Conservation (phyloP, 805 yeast species). For the Candida boleticola region DNA sequence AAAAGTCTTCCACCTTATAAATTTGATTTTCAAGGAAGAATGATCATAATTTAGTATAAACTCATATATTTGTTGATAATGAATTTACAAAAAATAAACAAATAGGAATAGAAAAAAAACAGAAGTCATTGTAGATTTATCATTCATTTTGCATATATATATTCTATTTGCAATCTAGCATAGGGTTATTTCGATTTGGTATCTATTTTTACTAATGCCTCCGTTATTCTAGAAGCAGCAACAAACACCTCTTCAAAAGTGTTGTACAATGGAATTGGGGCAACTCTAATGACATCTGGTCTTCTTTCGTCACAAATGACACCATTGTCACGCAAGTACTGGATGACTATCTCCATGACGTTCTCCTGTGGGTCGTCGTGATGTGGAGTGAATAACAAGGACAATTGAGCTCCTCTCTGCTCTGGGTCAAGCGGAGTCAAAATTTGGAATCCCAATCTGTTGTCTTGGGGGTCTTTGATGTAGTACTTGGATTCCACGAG, state of each 20-base stretch:
- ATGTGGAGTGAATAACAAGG: constrained; percentile 58
- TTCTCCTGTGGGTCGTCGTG: constrained; percentile 33
- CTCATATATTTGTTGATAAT: constrained; percentile 25
- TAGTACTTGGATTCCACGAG: constrained; percentile 50
- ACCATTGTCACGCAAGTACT: constrained; percentile 52
- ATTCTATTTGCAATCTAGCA: neutral
- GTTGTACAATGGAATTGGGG: constrained; percentile 84
- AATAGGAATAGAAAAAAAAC: neutral
- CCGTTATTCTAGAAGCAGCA: constrained; percentile 46
- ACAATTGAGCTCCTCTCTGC: constrained; percentile 80
- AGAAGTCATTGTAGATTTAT: no score
- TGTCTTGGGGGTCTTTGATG: constrained; percentile 21
- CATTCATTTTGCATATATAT: neutral
- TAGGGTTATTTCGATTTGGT: no score
- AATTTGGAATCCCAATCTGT: constrained; percentile 53
- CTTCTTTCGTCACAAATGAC: constrained; percentile 85
- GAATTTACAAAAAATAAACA: neutral
- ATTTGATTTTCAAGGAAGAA: constrained; percentile 8
- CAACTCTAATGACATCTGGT: constrained; percentile 87
- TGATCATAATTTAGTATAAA: no score
- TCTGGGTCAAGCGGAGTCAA: constrained; percentile 61
- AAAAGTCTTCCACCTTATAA: constrained; percentile 41
- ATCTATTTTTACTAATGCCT: constrained; percentile 23
- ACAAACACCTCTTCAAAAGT: constrained; percentile 60
- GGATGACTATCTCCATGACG: constrained; percentile 61